phyloP scores from a whole-genome alignment of 108 stramenopile genomes.

The Cyclotella distinguenda region DNA sequence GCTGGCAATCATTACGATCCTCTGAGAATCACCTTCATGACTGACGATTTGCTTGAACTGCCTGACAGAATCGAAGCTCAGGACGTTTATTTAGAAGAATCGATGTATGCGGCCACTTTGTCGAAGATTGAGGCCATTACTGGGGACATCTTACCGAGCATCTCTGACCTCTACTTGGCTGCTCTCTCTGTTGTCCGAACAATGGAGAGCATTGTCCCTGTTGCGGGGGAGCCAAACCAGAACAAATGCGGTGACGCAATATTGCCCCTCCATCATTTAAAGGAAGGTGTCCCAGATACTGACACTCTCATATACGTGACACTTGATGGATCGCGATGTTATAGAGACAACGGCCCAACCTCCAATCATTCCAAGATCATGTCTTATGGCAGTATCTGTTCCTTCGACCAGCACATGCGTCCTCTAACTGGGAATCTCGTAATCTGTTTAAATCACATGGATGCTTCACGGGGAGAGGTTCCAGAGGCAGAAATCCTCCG shows the following conservation, averaged over 20 bases:
- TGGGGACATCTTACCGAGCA: slow-evolving; percentile 39
- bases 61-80: slow-evolving; percentile 1
- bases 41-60: slow-evolving; percentile 29
- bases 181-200: slow-evolving; percentile 39
- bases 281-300: slow-evolving; percentile 59
- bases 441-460: slow-evolving; percentile 69
- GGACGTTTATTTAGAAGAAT: neutral
- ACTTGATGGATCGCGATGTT: slow-evolving; percentile 60
- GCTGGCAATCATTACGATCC: slow-evolving; percentile 21
- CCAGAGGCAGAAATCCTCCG: slow-evolving; percentile 40
- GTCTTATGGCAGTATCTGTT: slow-evolving; percentile 39
- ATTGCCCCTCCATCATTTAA: slow-evolving; percentile 66
- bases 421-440: slow-evolving; percentile 78
- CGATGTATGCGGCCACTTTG: slow-evolving; percentile 32
- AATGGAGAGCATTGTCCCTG: slow-evolving; percentile 20
- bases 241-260: slow-evolving; percentile 41
- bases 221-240: neutral
- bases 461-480: slow-evolving; percentile 71
- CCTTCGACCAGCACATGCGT: slow-evolving; percentile 66
- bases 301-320: slow-evolving; percentile 79
- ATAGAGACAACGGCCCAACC: slow-evolving; percentile 3
- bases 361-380: slow-evolving; percentile 2
- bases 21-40: slow-evolving; percentile 34
- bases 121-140: slow-evolving; percentile 45
- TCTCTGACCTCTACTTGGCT: slow-evolving; percentile 37